phyloP scores from a whole-genome alignment of 1,284 basidiomycete species.

The Ustilago hordei region DNA sequence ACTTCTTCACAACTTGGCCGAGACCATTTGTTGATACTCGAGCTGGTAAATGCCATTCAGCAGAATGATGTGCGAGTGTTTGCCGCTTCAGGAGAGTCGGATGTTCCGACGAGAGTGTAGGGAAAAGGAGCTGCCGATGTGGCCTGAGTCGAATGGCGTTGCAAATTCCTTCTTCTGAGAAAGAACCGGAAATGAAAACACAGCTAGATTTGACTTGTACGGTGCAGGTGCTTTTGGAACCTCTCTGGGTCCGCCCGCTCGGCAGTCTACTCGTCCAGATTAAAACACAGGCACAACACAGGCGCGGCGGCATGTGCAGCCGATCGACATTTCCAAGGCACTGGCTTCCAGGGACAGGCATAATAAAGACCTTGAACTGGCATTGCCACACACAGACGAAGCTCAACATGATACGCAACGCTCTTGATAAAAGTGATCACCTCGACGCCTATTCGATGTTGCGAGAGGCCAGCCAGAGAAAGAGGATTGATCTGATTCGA shows the following conservation, averaged over 20 bases:
- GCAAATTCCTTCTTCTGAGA: slow-evolving; percentile 32
- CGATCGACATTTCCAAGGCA: background rate
- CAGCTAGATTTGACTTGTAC: slow-evolving; percentile 29
- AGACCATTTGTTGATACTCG: background rate
- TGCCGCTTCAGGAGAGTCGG: background rate
- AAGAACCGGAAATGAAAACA: slow-evolving; percentile 20
- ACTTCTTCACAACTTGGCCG: background rate
- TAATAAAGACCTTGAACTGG: background rate
- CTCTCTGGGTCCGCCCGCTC: background rate
- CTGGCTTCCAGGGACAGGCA: background rate
- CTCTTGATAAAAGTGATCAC: too few relatives aligned
- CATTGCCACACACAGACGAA: background rate
- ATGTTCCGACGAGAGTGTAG: background rate
- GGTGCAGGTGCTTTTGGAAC: slow-evolving; percentile 11
- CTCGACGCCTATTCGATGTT: too few relatives aligned
- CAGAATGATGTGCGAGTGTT: background rate
- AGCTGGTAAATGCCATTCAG: background rate
- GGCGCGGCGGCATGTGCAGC: background rate
- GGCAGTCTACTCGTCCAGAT: background rate
- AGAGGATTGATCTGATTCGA: background rate
- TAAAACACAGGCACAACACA: background rate
- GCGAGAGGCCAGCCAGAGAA: too few relatives aligned
- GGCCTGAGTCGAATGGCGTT: slow-evolving; percentile 1
- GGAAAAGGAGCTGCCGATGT: background rate
- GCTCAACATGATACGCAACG: background rate